Conservation (phyloP, 2,329 filamentous ascomycete genomes). For the Microsporum canis region DNA sequence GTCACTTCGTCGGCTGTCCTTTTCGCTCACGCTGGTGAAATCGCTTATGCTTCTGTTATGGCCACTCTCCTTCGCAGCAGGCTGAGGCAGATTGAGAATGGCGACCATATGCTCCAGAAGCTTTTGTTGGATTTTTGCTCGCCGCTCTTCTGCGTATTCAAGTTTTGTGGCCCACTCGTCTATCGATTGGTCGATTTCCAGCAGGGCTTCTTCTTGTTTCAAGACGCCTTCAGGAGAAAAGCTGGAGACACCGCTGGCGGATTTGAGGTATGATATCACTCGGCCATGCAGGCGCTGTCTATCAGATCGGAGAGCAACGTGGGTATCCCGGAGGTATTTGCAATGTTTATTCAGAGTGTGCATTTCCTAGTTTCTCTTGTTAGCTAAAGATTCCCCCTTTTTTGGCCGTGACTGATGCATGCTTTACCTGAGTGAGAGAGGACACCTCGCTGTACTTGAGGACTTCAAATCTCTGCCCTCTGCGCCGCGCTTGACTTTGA, state of each 20-base stretch:
- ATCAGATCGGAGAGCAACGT: conserved; percentile 61
- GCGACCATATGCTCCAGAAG: conserved; percentile 71
- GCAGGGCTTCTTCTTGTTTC: conserved; percentile 67
- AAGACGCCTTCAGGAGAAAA: conserved; percentile 66
- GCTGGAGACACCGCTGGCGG: conserved; percentile 55
- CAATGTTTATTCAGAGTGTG: conserved; percentile 64
- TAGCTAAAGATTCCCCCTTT: conserved; percentile 4
- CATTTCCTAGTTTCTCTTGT: conserved; percentile 47
- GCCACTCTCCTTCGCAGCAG: conserved; percentile 48
- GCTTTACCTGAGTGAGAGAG: conserved; percentile 19
- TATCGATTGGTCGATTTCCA: conserved; percentile 64
- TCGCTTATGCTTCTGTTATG: conserved; percentile 27
- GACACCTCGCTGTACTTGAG: conserved; percentile 19
- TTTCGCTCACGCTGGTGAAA: neutral
- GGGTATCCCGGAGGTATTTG: conserved; percentile 66
- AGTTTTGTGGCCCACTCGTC: conserved; percentile 72
- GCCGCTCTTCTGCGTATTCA: conserved; percentile 68
- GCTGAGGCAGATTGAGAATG: conserved; percentile 44
- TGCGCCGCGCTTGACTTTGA: conserved; percentile 17
- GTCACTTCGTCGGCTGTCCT: conserved; percentile 25
- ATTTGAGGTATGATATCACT: conserved; percentile 66
- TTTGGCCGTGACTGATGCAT: neutral
- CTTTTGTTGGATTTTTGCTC: conserved; percentile 65
- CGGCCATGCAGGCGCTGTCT: conserved; percentile 65
- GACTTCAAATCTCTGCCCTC: conserved; percentile 20